Conservation (phyloP, 1,284 basidiomycete genomes). For the Cryptococcus deneoformans region DNA sequence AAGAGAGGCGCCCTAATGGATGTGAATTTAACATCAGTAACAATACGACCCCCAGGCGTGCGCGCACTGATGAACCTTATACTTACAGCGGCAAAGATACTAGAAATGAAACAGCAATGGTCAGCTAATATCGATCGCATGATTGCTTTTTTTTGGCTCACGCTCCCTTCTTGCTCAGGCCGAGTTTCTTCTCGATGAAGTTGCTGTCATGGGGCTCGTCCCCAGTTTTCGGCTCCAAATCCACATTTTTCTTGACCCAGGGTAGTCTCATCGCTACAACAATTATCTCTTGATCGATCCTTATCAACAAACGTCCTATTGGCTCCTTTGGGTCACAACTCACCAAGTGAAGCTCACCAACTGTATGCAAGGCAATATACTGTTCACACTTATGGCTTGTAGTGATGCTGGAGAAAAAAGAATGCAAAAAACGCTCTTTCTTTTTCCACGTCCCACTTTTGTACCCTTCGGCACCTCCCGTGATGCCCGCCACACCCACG, state of each 20-base stretch:
- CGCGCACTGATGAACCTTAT: neutral
- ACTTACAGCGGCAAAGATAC: constrained; percentile 34
- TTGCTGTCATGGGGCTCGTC: constrained; percentile 19
- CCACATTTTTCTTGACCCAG: constrained; percentile 16
- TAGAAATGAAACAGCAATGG: constrained; percentile 1
- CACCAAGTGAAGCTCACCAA: neutral
- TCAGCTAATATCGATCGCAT: neutral
- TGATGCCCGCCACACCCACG: too few relatives aligned
- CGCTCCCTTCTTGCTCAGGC: constrained; percentile 28
- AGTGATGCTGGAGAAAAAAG: too few relatives aligned
- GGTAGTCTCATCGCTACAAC: constrained; percentile 11
- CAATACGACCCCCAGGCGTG: neutral
- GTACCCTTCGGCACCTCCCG: too few relatives aligned
- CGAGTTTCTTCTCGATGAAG: constrained; percentile 22
- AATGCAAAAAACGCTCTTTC: too few relatives aligned
- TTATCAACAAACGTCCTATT: neutral
- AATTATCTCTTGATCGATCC: neutral
- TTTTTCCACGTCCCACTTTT: too few relatives aligned
- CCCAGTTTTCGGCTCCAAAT: constrained; percentile 23
- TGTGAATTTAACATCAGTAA: neutral
- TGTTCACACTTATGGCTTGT: too few relatives aligned
- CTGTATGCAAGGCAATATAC: neutral
- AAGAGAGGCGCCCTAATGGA: constrained; percentile 63
- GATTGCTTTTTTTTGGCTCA: constrained; percentile 9
- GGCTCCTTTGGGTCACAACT: neutral